These are phyloP conservation scores for Pythium monospermum DNA, from an alignment of 352 stramenopile species.

Conservation along the genomic window DNA sequence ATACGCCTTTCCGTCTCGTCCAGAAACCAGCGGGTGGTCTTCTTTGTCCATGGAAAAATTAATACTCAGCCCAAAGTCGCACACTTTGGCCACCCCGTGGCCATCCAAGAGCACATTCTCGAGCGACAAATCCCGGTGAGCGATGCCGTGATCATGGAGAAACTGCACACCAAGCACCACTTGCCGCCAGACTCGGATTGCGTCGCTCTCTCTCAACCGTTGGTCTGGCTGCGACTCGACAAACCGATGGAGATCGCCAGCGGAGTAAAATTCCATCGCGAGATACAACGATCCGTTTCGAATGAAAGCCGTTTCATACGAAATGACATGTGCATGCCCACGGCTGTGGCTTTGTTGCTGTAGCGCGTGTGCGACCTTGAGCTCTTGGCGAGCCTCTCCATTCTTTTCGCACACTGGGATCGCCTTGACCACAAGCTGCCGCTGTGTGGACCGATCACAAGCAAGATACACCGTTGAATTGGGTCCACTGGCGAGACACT, in stretches of 20 bases:
- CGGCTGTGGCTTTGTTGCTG: conserved; percentile 25
- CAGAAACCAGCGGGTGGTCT: too few species aligned
- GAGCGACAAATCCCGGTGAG: conserved; percentile 53
- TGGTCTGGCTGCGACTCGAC: neutral
- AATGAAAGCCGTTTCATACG: conserved; percentile 9
- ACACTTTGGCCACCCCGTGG: conserved; percentile 35
- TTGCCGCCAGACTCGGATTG: conserved; percentile 33
- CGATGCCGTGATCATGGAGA: conserved; percentile 41
- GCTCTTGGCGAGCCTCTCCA: conserved; percentile 2
- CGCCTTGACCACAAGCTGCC: neutral
- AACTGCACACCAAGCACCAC: conserved; percentile 41
- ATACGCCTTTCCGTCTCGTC: conserved; percentile 57
- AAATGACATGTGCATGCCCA: conserved; percentile 2
- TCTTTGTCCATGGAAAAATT: conserved; percentile 26
- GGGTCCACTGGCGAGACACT: too few species aligned
- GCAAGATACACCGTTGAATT: conserved; percentile 6
- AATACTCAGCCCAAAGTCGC: conserved; percentile 59
- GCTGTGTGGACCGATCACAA: neutral
- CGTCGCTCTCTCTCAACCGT: conserved; percentile 30
- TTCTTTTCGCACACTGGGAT: neutral
- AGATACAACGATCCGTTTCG: conserved; percentile 4
- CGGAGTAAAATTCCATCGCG: conserved; percentile 1
- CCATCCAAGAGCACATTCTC: conserved; percentile 59
- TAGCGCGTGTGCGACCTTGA: conserved; percentile 18
- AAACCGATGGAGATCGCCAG: neutral